A percentile compares a stretch with the other conserved stretches of the same genome.
phyloP scores from a whole-genome alignment of 768 basidiomycete genomes.

The Favolaschia claudopus region DNA sequence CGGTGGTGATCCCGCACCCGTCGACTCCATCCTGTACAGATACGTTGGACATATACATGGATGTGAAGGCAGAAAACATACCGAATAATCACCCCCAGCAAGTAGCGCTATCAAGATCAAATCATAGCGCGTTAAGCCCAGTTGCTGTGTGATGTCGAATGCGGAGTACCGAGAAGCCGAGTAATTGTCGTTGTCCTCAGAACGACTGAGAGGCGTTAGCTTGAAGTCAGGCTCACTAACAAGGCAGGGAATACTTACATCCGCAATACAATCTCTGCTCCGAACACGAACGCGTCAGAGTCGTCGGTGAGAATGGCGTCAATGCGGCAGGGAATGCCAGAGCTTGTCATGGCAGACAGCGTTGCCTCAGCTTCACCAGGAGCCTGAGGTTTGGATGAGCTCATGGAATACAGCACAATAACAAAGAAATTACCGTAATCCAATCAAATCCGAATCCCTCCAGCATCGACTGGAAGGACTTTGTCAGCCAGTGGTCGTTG shows the following conservation, averaged over 20 bases:
- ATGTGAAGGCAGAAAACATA: constrained; percentile 30
- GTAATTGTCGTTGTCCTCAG: constrained; percentile 52
- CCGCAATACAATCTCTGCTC: constrained; percentile 47
- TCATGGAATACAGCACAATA: neutral
- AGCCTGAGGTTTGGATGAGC: constrained; percentile 39
- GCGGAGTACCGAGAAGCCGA: constrained; percentile 43
- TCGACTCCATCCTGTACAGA: constrained; percentile 17
- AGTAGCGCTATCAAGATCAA: constrained; percentile 48
- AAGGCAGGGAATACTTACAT: constrained; percentile 1
- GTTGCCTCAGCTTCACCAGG: constrained; percentile 66
- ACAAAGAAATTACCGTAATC: constrained; percentile 25
- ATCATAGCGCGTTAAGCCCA: constrained; percentile 35
- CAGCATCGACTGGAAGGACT: constrained; percentile 41
- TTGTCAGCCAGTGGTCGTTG: constrained; percentile 35
- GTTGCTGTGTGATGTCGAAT: constrained; percentile 32
- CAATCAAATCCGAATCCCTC: constrained; percentile 54
- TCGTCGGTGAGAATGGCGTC: constrained; percentile 60
- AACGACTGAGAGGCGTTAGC: constrained; percentile 43
- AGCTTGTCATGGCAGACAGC: constrained; percentile 51
- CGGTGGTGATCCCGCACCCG: constrained; percentile 10
- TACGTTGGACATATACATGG: neutral
- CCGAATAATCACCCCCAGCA: constrained; percentile 51
- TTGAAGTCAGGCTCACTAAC: neutral
- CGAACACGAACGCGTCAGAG: constrained; percentile 57
- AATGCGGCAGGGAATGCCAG: constrained; percentile 40